These are phyloP conservation scores for Ogataea nakhonphanomensis DNA, from an alignment of 805 yeast species.

Conservation along the genomic window DNA sequence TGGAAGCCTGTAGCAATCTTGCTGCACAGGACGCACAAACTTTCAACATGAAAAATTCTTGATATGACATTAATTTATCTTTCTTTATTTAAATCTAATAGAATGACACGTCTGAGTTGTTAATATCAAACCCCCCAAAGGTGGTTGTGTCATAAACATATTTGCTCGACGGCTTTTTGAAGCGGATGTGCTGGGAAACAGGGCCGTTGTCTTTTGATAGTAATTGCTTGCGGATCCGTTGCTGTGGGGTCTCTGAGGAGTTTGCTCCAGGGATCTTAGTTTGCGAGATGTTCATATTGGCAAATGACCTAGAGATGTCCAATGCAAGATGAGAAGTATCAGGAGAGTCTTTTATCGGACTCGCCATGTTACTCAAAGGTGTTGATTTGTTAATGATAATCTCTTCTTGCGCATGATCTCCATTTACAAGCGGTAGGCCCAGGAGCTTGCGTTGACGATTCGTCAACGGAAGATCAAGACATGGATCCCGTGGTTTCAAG, in stretches of 20 bases:
- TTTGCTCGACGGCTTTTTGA: constrained; percentile 21
- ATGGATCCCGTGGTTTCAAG: constrained; percentile 44
- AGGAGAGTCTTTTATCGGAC: constrained; percentile 10
- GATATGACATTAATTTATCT: neutral
- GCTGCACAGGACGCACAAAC: constrained; percentile 73
- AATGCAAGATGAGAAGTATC: constrained; percentile 22
- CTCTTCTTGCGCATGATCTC: constrained; percentile 6
- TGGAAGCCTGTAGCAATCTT: constrained; percentile 75
- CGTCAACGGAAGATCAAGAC: constrained; percentile 48
- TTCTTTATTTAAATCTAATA: constrained; percentile 9
- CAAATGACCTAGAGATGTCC: constrained; percentile 29
- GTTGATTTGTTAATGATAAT: neutral
- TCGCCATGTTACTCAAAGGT: neutral
- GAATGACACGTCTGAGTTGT: constrained; percentile 18
- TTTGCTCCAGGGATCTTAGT: constrained; percentile 1
- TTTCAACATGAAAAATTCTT: constrained; percentile 29
- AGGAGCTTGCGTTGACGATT: constrained; percentile 43
- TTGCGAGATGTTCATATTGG: constrained; percentile 26
- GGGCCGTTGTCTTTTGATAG: constrained; percentile 6
- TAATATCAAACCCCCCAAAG: constrained; percentile 16
- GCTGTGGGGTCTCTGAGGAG: constrained; percentile 1
- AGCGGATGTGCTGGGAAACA: constrained; percentile 5
- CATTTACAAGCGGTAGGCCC: constrained; percentile 34
- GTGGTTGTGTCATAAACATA: constrained; percentile 19
- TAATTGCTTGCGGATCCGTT: constrained; percentile 12